Percentiles rank a stretch among this genome's conserved stretches.
Conservation (phyloP, 2,329 filamentous ascomycete genomes). For the Nemania sp. region DNA sequence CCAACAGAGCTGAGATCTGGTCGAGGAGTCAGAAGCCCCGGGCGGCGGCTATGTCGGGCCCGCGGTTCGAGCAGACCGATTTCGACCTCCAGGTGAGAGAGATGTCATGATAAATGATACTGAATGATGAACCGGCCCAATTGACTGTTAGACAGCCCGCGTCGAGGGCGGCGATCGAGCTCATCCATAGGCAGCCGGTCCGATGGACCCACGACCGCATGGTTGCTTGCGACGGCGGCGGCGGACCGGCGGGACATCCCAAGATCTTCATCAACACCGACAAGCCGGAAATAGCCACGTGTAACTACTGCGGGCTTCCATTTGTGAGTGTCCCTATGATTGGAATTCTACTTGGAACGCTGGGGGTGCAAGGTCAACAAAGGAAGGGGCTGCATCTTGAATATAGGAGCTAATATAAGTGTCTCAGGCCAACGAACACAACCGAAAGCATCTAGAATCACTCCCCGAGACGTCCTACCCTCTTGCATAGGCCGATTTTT, state of each 20-base stretch:
- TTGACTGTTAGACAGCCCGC: conserved; percentile 74
- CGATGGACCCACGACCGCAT: conserved; percentile 86
- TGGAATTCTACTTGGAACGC: neutral
- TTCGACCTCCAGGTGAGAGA: conserved; percentile 85
- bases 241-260: conserved; percentile 90
- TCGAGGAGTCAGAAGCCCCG: conserved; percentile 86
- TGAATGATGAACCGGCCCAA: conserved; percentile 17
- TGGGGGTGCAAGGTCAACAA: neutral
- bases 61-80: conserved; percentile 96
- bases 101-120: neutral
- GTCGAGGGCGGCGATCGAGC: conserved; percentile 89
- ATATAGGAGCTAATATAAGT: conserved; percentile 43
- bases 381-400: neutral
- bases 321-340: conserved; percentile 75
- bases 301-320: conserved; percentile 93
- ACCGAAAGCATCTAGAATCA: conserved; percentile 86
- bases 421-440: conserved; percentile 86
- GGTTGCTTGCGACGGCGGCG: conserved; percentile 92
- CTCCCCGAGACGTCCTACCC: conserved; percentile 85
- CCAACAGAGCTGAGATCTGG: conserved; percentile 86
- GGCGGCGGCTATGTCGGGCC: conserved; percentile 87
- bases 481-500: conserved; percentile 63
- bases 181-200: conserved; percentile 96
- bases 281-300: conserved; percentile 91
- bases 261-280: conserved; percentile 97